Conservation (phyloP, 352 stramenopile genomes). For the Ophiocytium majus region DNA sequence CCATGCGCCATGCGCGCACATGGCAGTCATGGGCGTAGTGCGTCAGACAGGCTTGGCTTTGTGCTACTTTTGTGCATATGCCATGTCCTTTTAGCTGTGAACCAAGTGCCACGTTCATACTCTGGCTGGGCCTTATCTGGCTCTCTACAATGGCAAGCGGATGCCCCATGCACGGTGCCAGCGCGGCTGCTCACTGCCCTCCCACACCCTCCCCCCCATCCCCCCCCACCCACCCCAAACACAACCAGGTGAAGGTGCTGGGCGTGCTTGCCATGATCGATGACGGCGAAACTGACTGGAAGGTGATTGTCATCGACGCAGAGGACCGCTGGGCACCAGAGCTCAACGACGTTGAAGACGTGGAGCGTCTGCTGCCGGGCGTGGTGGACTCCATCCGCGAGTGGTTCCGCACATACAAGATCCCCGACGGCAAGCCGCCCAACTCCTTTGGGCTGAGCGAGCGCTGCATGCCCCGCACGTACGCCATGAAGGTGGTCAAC, state of each 20-base stretch:
- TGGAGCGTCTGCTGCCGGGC: constrained; percentile 78
- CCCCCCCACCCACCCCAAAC: too few relatives aligned
- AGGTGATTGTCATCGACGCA: constrained; percentile 84
- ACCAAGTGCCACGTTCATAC: too few relatives aligned
- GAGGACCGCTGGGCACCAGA: constrained; percentile 76
- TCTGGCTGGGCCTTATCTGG: too few relatives aligned
- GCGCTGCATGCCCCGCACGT: constrained; percentile 74
- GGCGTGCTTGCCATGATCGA: constrained; percentile 62
- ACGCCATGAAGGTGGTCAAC: constrained; percentile 80
- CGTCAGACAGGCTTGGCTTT: too few relatives aligned
- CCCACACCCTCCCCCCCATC: too few relatives aligned
- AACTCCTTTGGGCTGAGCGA: constrained; percentile 85
- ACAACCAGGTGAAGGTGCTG: constrained; percentile 89
- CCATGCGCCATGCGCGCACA: too few relatives aligned
- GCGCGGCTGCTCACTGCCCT: too few relatives aligned
- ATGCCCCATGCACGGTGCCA: too few relatives aligned
- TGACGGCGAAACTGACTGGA: constrained; percentile 67
- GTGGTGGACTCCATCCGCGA: constrained; percentile 43
- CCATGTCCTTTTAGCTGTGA: too few relatives aligned
- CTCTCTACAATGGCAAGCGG: too few relatives aligned
- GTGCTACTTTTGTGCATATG: too few relatives aligned
- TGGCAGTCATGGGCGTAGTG: too few relatives aligned
- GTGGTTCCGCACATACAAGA: constrained; percentile 76
- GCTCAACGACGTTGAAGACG: constrained; percentile 77
- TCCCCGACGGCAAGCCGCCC: constrained; percentile 86